These are phyloP conservation scores for Clarireedia homoeocarpa DNA, from an alignment of 2,329 filamentous ascomycete genomes.

Conservation along the genomic window DNA sequence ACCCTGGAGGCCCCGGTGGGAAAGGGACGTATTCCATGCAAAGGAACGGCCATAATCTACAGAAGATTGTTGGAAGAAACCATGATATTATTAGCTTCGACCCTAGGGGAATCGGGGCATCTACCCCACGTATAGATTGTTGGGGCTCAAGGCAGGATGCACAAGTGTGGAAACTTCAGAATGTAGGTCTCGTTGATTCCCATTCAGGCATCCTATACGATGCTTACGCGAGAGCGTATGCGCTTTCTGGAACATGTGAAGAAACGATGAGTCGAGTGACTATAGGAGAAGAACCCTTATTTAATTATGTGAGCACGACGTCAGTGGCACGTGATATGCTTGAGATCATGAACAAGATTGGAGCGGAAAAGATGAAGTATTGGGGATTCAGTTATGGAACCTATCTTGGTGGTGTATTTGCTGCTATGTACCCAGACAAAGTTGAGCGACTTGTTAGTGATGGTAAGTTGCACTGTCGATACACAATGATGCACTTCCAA, in stretches of 20 bases:
- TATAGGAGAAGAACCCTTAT: neutral
- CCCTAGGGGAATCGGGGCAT: slow-evolving; percentile 40
- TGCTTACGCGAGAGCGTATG: slow-evolving; percentile 36
- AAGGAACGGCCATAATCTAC: slow-evolving; percentile 27
- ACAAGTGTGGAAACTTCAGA: slow-evolving; percentile 39
- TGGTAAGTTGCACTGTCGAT: slow-evolving; percentile 11
- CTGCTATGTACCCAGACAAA: slow-evolving; percentile 34
- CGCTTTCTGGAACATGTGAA: slow-evolving; percentile 36
- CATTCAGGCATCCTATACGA: slow-evolving; percentile 41
- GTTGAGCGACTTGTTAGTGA: slow-evolving; percentile 34
- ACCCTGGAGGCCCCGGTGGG: slow-evolving; percentile 39
- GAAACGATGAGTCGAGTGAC: neutral
- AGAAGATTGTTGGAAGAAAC: slow-evolving; percentile 38
- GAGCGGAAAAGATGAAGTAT: slow-evolving; percentile 35
- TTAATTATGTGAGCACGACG: slow-evolving; percentile 21
- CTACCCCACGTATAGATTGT: slow-evolving; percentile 41
- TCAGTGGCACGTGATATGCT: slow-evolving; percentile 31
- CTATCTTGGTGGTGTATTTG: slow-evolving; percentile 37
- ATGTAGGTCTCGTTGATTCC: slow-evolving; percentile 38
- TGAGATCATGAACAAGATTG: slow-evolving; percentile 26
- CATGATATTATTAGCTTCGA: slow-evolving; percentile 46
- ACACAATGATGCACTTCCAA: slow-evolving; percentile 30
- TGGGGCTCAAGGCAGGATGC: slow-evolving; percentile 38
- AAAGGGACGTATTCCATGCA: slow-evolving; percentile 31
- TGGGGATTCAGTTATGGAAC: slow-evolving; percentile 45